Evolutionary conservation across 495 filamentous ascomycete genomes (phyloP).

Genomic region (Aspergillus hancockii): DNA sequence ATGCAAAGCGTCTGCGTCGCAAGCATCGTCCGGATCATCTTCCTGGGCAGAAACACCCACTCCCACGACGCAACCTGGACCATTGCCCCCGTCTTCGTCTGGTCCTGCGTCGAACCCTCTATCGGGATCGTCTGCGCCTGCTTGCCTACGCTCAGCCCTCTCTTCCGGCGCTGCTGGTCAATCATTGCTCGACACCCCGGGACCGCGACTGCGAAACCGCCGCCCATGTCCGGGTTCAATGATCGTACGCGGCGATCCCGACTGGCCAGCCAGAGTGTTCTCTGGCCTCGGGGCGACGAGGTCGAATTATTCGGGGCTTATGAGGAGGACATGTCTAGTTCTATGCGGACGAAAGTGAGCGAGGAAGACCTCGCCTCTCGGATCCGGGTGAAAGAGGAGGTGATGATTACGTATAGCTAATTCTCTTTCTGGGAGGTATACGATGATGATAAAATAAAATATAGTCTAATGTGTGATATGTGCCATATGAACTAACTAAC

Average conservation of each 20-base stretch:
- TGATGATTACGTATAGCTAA: neutral
- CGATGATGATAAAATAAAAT: too few relatives aligned
- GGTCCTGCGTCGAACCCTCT: conserved; percentile 47
- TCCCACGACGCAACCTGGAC: conserved; percentile 28
- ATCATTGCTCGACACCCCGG: neutral
- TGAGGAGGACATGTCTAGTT: neutral
- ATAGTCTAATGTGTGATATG: too few relatives aligned
- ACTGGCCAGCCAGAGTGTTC: neutral
- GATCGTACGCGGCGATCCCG: neutral
- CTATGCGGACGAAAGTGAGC: neutral
- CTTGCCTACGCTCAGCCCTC: conserved; percentile 29
- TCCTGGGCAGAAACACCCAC: conserved; percentile 15
- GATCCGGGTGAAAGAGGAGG: neutral
- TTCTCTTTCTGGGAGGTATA: neutral
- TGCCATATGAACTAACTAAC: too few relatives aligned
- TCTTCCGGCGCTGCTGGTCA: conserved; percentile 24
- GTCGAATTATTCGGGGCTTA: neutral
- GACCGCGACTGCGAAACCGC: neutral
- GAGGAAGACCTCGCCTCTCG: neutral
- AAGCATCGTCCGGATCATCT: conserved; percentile 21
- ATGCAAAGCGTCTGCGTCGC: conserved; percentile 23
- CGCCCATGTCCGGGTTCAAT: neutral
- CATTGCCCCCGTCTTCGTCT: conserved; percentile 39
- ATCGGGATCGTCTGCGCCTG: conserved; percentile 47
- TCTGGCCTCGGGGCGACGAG: neutral